Percentiles rank a stretch among this genome's conserved stretches.
phyloP scores from a whole-genome alignment of 2,329 filamentous ascomycete genomes.

The Aspergillus udagawae region DNA sequence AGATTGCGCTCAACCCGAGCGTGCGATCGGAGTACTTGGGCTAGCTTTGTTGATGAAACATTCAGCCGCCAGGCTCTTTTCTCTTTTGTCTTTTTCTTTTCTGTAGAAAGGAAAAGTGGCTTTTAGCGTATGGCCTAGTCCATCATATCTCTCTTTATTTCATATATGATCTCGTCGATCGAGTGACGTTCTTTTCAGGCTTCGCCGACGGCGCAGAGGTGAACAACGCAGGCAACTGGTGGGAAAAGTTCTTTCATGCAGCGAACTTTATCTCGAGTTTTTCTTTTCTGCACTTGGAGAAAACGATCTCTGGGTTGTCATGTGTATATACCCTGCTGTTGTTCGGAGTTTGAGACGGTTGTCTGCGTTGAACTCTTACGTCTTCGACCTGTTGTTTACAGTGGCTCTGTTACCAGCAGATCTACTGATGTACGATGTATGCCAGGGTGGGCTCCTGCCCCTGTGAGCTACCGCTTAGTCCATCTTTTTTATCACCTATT shows the following conservation, averaged over 20 bases:
- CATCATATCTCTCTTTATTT: conserved; percentile 12
- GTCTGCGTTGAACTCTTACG: conserved; percentile 19
- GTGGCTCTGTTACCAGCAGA: conserved; percentile 12
- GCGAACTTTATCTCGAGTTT: conserved; percentile 14
- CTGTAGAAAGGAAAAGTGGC: conserved; percentile 20
- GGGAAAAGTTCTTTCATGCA: conserved; percentile 15
- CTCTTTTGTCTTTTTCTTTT: conserved; percentile 13
- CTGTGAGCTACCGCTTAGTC: conserved; percentile 18
- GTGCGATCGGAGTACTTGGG: conserved; percentile 30
- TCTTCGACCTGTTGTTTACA: conserved; percentile 15
- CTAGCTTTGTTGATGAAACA: conserved; percentile 5
- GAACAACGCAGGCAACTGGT: conserved; percentile 11
- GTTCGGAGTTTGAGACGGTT: conserved; percentile 21
- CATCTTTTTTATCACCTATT: conserved; percentile 19
- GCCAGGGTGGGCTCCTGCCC: conserved; percentile 21
- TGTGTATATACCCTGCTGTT: conserved; percentile 27
- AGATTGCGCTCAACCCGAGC: conserved; percentile 32
- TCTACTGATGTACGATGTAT: conserved; percentile 29
- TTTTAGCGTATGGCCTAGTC: conserved; percentile 16
- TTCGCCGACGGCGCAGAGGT: conserved; percentile 12
- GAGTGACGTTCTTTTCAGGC: conserved; percentile 15
- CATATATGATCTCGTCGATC: conserved; percentile 15
- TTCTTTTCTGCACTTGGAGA: conserved; percentile 21
- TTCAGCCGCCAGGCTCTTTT: not conserved
- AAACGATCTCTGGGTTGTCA: conserved; percentile 23